Evolutionary conservation across 257 asterid species (phyloP).

Genomic region (Nicotiana obtusifolia): DNA sequence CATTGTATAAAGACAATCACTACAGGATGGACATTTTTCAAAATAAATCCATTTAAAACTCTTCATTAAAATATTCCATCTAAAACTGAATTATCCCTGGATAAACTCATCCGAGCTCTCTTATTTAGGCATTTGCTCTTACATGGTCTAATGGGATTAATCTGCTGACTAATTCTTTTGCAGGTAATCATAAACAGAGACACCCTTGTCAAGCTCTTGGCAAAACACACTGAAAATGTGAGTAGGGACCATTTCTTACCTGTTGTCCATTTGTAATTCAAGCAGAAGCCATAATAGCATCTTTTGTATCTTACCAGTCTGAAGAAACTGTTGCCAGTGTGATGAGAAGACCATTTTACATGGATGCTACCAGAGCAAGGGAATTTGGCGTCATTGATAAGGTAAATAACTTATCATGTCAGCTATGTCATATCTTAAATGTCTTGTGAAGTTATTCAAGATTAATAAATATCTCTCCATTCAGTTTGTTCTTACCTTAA

Average conservation of each 20-base stretch:
- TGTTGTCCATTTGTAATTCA: conserved; percentile 6
- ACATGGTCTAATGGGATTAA: background rate
- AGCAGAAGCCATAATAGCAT: background rate
- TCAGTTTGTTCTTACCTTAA: background rate
- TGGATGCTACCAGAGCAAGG: conserved; percentile 67
- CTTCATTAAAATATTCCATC: background rate
- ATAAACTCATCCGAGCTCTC: background rate
- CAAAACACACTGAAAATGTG: conserved; percentile 87
- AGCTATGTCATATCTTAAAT: background rate
- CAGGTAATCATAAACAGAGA: conserved; percentile 73
- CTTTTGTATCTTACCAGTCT: conserved; percentile 39
- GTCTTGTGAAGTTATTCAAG: background rate
- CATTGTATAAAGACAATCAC: background rate
- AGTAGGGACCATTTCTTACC: conserved; percentile 27
- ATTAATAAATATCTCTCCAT: no score
- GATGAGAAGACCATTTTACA: conserved; percentile 70
- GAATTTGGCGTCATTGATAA: conserved; percentile 85
- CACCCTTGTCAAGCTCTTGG: conserved; percentile 59
- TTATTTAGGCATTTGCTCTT: background rate
- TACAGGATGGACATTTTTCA: background rate
- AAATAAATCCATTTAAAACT: background rate
- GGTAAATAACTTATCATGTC: conserved; percentile 36
- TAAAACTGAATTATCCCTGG: background rate
- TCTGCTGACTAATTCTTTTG: conserved; percentile 14
- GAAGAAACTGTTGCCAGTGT: conserved; percentile 56